Evolutionary conservation across 2,329 filamentous ascomycete genomes (phyloP).

Genomic region (Furcasterigmium sp.): DNA sequence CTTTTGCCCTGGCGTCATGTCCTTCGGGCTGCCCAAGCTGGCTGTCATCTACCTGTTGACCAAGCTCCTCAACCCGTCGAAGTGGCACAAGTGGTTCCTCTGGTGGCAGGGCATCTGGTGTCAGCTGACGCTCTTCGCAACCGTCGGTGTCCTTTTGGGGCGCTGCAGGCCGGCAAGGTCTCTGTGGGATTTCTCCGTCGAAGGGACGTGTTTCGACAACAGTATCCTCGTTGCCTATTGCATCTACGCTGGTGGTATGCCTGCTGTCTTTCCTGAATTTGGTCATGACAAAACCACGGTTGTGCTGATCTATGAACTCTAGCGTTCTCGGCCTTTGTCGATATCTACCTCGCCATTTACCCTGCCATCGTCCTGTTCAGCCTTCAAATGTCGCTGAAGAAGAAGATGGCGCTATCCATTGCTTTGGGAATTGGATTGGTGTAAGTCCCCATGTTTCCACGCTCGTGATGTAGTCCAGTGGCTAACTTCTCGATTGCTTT

Average conservation of each 20-base stretch:
- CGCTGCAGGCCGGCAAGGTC: constrained; percentile 33
- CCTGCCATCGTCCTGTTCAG: constrained; percentile 28
- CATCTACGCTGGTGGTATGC: constrained; percentile 31
- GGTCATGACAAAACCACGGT: rapidly evolving
- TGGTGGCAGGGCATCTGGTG: constrained; percentile 27
- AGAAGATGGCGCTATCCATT: constrained; percentile 31
- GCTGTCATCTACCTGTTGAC: constrained; percentile 32
- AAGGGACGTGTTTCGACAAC: constrained; percentile 26
- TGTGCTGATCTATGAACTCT: neutral
- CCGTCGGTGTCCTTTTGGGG: constrained; percentile 33
- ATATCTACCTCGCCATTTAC: constrained; percentile 36
- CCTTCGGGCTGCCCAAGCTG: constrained; percentile 34
- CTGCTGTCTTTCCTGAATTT: neutral
- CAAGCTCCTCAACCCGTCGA: constrained; percentile 29
- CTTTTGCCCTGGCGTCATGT: constrained; percentile 30
- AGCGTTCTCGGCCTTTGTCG: constrained; percentile 28
- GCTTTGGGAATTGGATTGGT: constrained; percentile 33
- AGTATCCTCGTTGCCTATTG: constrained; percentile 31
- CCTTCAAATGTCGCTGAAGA: constrained; percentile 29
- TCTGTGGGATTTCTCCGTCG: constrained; percentile 30
- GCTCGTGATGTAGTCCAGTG: neutral
- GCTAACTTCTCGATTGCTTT: neutral
- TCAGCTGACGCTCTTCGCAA: constrained; percentile 23
- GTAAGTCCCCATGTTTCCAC: constrained; percentile 14
- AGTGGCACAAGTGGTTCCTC: constrained; percentile 24